Percentiles rank a stretch among this genome's conserved stretches.
These are phyloP conservation scores for Lodderomyces jiufengensis DNA, from an alignment of 1,139 yeast genomes.

Conservation along the genomic window DNA sequence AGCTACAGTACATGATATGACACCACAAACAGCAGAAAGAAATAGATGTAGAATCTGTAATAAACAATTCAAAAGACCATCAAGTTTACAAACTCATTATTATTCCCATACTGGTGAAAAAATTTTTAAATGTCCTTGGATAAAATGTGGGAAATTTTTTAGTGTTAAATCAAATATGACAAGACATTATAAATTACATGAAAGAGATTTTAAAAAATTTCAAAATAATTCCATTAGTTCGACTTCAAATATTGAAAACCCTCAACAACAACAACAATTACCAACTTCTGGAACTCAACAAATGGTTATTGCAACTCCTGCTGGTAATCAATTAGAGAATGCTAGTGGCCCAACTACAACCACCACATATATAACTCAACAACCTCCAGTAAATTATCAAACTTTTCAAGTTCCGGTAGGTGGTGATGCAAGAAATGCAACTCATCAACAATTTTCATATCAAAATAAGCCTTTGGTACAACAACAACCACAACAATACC, in stretches of 20 bases:
- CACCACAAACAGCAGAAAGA: constrained; percentile 31
- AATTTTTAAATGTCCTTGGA: constrained; percentile 67
- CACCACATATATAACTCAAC: too few species aligned
- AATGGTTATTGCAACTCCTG: too few species aligned
- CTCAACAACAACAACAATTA: background rate
- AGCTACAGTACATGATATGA: constrained; percentile 25
- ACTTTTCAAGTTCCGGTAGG: too few species aligned
- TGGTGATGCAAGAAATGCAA: too few species aligned
- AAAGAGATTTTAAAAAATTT: constrained; percentile 25
- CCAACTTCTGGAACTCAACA: background rate
- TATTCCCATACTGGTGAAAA: constrained; percentile 87
- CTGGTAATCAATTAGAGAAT: too few species aligned
- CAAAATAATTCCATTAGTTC: too few species aligned
- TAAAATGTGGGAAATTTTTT: constrained; percentile 66
- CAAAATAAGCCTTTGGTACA: background rate
- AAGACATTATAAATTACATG: constrained; percentile 69
- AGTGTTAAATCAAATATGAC: constrained; percentile 79
- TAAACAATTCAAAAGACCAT: constrained; percentile 77
- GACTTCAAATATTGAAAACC: background rate
- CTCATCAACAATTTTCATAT: too few species aligned
- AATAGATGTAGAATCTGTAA: constrained; percentile 65
- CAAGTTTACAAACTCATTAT: constrained; percentile 74
- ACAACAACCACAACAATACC: background rate
- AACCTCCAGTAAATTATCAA: too few species aligned
- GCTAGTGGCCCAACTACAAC: too few species aligned